Conservation (phyloP, 2,329 filamentous ascomycete species). For the Aspergillus sergii region DNA sequence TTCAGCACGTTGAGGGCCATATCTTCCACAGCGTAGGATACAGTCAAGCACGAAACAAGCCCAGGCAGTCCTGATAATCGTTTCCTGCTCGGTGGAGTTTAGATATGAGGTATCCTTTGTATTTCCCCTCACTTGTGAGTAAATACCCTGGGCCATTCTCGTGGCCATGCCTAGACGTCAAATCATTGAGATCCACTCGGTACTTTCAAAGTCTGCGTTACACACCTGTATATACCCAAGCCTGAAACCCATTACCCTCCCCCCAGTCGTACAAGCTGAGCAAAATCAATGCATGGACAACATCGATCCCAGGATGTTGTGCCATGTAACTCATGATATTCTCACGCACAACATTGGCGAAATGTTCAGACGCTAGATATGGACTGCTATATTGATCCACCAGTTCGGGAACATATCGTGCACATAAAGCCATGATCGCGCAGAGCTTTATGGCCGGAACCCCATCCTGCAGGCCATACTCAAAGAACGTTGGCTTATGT, state of each 20-base stretch:
- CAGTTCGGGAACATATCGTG: not conserved
- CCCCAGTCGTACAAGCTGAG: conserved; percentile 5
- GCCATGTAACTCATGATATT: not conserved
- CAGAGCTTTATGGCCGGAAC: not conserved
- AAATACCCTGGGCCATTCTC: not conserved
- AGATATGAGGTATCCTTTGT: not conserved
- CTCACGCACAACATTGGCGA: not conserved
- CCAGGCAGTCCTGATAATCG: not conserved
- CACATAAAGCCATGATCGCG: not conserved
- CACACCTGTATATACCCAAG: conserved; percentile 1
- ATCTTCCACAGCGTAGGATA: conserved; percentile 2
- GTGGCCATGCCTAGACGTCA: not conserved
- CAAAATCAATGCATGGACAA: not conserved
- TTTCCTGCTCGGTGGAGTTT: not conserved
- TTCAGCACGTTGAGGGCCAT: not conserved
- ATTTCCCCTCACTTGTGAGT: not conserved
- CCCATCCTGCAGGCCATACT: not conserved
- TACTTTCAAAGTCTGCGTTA: too few relatives aligned
- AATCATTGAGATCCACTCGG: not conserved
- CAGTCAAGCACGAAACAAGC: not conserved
- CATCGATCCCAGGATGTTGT: not conserved
- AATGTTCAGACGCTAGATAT: not conserved
- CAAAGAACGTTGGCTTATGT: not conserved
- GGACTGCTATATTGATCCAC: not conserved
- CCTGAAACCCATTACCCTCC: not conserved